Evolutionary conservation across 352 stramenopile species (phyloP).

Genomic region (Phytophthora hybrid): DNA sequence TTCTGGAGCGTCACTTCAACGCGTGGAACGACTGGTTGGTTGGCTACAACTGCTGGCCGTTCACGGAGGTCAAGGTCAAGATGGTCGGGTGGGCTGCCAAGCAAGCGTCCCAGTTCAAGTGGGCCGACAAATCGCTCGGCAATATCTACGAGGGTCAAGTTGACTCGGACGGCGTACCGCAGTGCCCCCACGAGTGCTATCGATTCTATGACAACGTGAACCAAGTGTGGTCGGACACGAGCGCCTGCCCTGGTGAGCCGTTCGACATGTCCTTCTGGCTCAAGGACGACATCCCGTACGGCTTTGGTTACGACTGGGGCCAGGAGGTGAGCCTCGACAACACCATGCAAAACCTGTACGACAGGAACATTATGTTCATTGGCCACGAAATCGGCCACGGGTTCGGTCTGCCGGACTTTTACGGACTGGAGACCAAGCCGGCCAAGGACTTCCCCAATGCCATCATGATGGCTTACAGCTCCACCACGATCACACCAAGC

Average conservation of each 20-base stretch:
- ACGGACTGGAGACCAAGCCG: background rate
- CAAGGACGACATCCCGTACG: constrained; percentile 10
- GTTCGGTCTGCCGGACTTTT: constrained; percentile 11
- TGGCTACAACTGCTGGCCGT: constrained; percentile 39
- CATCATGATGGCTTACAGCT: constrained; percentile 10
- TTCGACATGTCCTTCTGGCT: constrained; percentile 22
- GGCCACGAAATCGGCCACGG: constrained; percentile 14
- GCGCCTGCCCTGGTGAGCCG: constrained; percentile 4
- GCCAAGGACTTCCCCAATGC: background rate
- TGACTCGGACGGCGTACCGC: constrained; percentile 9
- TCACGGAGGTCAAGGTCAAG: constrained; percentile 29
- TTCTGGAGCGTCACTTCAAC: constrained; percentile 30
- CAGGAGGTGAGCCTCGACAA: constrained; percentile 6
- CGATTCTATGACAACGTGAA: constrained; percentile 6
- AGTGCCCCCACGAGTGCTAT: constrained; percentile 24
- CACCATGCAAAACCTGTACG: background rate
- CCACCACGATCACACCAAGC: constrained; percentile 18
- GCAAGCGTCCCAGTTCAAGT: constrained; percentile 26
- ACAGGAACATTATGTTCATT: constrained; percentile 5
- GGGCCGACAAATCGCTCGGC: constrained; percentile 26
- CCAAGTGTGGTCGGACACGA: constrained; percentile 13
- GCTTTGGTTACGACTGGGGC: constrained; percentile 8
- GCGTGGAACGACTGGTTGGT: constrained; percentile 37
- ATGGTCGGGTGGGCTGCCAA: constrained; percentile 38
- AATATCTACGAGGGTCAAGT: constrained; percentile 15